Conservation (phyloP, 257 asterid species). For the Penstemon eatonii region DNA sequence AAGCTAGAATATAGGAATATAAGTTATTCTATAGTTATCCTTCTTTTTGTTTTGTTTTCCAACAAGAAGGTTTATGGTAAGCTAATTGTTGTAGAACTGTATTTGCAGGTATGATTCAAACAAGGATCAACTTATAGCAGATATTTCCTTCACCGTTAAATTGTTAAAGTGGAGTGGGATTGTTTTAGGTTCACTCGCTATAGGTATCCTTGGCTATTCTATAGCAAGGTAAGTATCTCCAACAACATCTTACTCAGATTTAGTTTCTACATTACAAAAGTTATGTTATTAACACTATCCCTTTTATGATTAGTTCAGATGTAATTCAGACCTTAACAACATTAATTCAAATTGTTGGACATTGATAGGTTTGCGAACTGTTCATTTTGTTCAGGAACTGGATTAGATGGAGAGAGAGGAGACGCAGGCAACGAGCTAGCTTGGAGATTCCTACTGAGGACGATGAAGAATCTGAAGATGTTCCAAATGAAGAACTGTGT, state of each 20-base stretch:
- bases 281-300: not conserved
- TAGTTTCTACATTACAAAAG: not conserved
- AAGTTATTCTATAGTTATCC: conserved; percentile 10
- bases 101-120: conserved; percentile 63
- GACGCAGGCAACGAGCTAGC: conserved; percentile 42
- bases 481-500: conserved; percentile 83
- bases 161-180: conserved; percentile 72
- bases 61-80: conserved; percentile 21
- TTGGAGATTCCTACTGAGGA: conserved; percentile 35
- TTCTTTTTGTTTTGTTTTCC: conserved; percentile 17
- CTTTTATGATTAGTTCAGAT: not conserved
- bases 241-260: conserved; percentile 2
- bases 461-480: conserved; percentile 68
- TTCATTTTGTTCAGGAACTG: conserved; percentile 55
- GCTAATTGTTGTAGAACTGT: conserved; percentile 28
- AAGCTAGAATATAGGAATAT: conserved; percentile 1
- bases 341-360: not conserved
- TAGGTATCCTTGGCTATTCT: conserved; percentile 77
- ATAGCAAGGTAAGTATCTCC: conserved; percentile 59
- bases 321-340: not conserved
- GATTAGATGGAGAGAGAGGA: conserved; percentile 78
- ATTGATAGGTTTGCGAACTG: not conserved
- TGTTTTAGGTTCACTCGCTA: conserved; percentile 67
- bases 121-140: conserved; percentile 73
- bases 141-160: conserved; percentile 65